These are phyloP conservation scores for Durotheca rogersii DNA, from an alignment of 495 filamentous ascomycete genomes.

Conservation along the genomic window DNA sequence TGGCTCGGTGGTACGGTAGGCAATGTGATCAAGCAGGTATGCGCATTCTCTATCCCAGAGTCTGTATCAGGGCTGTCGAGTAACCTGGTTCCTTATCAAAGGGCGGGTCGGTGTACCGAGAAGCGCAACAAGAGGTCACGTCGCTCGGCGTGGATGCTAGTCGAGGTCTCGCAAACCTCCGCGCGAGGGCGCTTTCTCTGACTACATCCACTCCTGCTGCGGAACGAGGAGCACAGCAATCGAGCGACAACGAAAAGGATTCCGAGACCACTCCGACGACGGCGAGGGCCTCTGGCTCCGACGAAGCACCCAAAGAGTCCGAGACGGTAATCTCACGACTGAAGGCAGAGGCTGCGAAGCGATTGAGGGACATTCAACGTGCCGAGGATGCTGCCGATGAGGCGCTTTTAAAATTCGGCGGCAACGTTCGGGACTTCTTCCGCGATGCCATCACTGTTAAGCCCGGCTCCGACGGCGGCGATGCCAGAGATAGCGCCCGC, in stretches of 20 bases:
- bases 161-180: constrained; percentile 76
- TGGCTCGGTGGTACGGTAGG: constrained; percentile 85
- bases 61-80: constrained; percentile 1
- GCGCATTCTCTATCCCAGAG: neutral
- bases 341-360: constrained; percentile 75
- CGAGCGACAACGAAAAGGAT: constrained; percentile 38
- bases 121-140: constrained; percentile 75
- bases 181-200: constrained; percentile 72
- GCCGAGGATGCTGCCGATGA: constrained; percentile 98
- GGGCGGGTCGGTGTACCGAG: constrained; percentile 83
- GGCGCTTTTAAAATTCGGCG: constrained; percentile 88
- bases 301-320: constrained; percentile 61
- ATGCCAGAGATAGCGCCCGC: constrained; percentile 51
- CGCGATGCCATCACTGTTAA: constrained; percentile 88
- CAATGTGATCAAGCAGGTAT: constrained; percentile 83
- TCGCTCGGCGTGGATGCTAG: constrained; percentile 78
- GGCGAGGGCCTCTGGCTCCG: constrained; percentile 43
- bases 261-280: constrained; percentile 45
- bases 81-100: constrained; percentile 39
- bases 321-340: constrained; percentile 83
- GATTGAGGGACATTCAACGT: constrained; percentile 86
- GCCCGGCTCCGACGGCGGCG: constrained; percentile 46
- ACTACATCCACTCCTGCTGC: constrained; percentile 40
- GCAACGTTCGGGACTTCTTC: constrained; percentile 87
- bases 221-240: constrained; percentile 11